A percentile compares a stretch with the other conserved stretches of the same genome.
These are phyloP conservation scores for Phytophthora constricta DNA, from an alignment of 352 stramenopile genomes.

Conservation along the genomic window DNA sequence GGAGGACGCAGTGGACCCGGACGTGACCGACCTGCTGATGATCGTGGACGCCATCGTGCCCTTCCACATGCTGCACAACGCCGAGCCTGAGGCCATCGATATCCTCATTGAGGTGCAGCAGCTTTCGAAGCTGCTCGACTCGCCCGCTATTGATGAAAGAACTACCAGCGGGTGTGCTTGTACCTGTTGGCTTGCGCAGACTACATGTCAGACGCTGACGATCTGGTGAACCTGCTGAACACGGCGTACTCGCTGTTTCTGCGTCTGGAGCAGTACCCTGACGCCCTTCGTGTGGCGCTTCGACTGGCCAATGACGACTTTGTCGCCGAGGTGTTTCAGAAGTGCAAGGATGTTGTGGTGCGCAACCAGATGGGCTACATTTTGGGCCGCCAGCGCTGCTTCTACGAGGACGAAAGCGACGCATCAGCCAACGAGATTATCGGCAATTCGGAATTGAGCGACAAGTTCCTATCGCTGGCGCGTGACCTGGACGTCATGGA, in stretches of 20 bases:
- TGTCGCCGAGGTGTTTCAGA: conserved; percentile 80
- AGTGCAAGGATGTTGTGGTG: conserved; percentile 69
- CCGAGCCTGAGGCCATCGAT: conserved; percentile 98
- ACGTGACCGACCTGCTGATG: conserved; percentile 92
- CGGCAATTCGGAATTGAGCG: conserved; percentile 96
- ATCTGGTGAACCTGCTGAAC: conserved; percentile 91
- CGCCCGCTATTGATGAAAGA: conserved; percentile 97
- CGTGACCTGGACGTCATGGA: conserved; percentile 98
- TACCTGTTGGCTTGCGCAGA: conserved; percentile 98
- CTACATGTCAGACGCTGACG: conserved; percentile 99
- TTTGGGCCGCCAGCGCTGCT: conserved; percentile 94
- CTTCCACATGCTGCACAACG: conserved; percentile 99
- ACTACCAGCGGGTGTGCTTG: conserved; percentile 98
- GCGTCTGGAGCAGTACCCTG: conserved; percentile 93
- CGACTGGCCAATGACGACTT: conserved; percentile 88
- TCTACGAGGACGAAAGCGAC: conserved; percentile 94
- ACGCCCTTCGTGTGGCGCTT: conserved; percentile 97
- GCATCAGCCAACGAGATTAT: conserved; percentile 94
- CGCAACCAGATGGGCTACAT: conserved; percentile 96
- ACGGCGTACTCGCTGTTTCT: conserved; percentile 97
- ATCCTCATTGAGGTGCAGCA: conserved; percentile 99
- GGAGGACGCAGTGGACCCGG: conserved; percentile 56
- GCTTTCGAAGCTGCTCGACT: conserved; percentile 94
- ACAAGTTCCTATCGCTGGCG: conserved; percentile 97
- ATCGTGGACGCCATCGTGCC: conserved; percentile 99